phyloP scores from a whole-genome alignment of 495 filamentous ascomycete species.

The Hypoxylon cercidicola region DNA sequence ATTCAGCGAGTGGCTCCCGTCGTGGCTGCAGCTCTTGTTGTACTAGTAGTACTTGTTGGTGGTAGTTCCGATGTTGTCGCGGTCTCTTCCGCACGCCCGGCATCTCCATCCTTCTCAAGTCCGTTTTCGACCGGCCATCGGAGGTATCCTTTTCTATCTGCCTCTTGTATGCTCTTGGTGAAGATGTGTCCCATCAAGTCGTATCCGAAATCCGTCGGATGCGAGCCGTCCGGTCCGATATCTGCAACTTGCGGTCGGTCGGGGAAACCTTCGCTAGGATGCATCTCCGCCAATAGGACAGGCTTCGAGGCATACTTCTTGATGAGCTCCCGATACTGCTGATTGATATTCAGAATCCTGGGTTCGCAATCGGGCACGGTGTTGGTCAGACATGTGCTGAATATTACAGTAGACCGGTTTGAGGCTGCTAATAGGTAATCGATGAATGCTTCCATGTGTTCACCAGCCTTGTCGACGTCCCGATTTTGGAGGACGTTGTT shows the following conservation, averaged over 20 bases:
- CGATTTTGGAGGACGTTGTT: conserved; percentile 49
- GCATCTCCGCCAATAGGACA: conserved; percentile 45
- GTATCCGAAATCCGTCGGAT: conserved; percentile 58
- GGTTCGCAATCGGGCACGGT: conserved; percentile 50
- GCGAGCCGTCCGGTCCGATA: conserved; percentile 46
- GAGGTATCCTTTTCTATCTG: conserved; percentile 50
- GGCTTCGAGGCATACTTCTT: conserved; percentile 40
- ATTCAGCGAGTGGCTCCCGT: neutral
- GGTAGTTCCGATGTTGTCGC: conserved; percentile 27
- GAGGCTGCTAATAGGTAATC: conserved; percentile 41
- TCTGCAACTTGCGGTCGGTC: conserved; percentile 31
- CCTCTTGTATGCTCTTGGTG: conserved; percentile 46
- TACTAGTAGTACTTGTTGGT: conserved; percentile 6
- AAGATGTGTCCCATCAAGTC: conserved; percentile 56
- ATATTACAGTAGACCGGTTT: conserved; percentile 40
- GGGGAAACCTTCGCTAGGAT: conserved; percentile 42
- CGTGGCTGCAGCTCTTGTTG: neutral
- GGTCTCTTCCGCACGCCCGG: conserved; percentile 26
- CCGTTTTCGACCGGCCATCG: conserved; percentile 46
- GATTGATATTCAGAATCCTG: conserved; percentile 48
- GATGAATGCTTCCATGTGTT: conserved; percentile 44
- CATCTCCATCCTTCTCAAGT: conserved; percentile 43
- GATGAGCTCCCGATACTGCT: conserved; percentile 45
- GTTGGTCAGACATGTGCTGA: conserved; percentile 45
- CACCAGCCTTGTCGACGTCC: conserved; percentile 43